Conservation (phyloP, 768 basidiomycete genomes). For the Pleurotus citrinopileatus region DNA sequence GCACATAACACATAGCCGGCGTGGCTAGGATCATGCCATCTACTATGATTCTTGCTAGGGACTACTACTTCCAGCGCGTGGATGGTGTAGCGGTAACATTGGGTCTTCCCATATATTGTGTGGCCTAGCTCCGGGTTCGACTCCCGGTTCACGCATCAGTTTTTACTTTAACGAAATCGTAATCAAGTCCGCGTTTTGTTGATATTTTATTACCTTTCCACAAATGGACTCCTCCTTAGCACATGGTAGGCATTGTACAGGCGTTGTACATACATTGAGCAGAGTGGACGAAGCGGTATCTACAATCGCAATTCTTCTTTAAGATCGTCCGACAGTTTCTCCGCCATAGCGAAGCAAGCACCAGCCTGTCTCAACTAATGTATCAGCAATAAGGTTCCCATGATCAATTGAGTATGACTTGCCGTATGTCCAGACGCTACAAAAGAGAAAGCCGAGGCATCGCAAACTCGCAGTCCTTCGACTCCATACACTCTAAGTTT, state of each 20-base stretch:
- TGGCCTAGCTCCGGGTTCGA: conserved; percentile 55
- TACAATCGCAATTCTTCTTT: conserved; percentile 22
- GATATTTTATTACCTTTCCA: too few relatives aligned
- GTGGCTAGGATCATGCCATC: too few relatives aligned
- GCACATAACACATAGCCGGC: conserved; percentile 5
- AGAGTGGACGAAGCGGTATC: neutral
- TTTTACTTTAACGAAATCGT: neutral
- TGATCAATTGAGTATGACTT: conserved; percentile 13
- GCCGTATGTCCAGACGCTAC: conserved; percentile 42
- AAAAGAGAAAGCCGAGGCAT: conserved; percentile 37
- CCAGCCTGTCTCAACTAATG: conserved; percentile 23
- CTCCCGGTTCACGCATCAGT: conserved; percentile 46
- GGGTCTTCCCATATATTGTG: conserved; percentile 64
- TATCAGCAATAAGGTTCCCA: neutral
- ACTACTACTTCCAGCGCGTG: too few relatives aligned
- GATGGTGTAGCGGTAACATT: conserved; percentile 84
- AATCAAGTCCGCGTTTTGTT: too few relatives aligned
- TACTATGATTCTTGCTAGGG: too few relatives aligned
- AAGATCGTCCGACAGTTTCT: conserved; percentile 32
- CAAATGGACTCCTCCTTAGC: too few relatives aligned
- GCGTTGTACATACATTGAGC: neutral
- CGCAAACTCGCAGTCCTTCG: conserved; percentile 38
- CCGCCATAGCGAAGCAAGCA: conserved; percentile 28
- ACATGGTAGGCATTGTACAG: too few relatives aligned
- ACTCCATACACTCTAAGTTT: conserved; percentile 42